A percentile compares a stretch with the other conserved stretches of the same genome.
These are phyloP conservation scores for Zangia roseola DNA, from an alignment of 768 basidiomycete species.

Conservation along the genomic window DNA sequence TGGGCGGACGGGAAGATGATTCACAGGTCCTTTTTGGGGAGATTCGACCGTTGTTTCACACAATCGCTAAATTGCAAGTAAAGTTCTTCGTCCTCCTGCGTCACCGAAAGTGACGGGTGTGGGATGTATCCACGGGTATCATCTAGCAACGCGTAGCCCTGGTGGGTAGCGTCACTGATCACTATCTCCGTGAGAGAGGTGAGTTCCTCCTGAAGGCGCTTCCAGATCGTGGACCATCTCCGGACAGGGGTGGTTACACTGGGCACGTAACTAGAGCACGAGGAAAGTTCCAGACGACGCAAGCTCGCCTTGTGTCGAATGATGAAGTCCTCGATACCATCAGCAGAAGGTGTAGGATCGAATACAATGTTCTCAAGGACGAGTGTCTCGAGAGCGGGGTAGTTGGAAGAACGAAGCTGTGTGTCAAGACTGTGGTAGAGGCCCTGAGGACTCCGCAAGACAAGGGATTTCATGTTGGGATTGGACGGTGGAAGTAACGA, in stretches of 20 bases:
- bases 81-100: slow-evolving; percentile 14
- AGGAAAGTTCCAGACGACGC: slow-evolving; percentile 23
- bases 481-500: slow-evolving; percentile 26
- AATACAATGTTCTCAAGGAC: slow-evolving; percentile 32
- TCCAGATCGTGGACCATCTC: slow-evolving; percentile 30
- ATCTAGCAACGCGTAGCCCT: slow-evolving; percentile 27
- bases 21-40: neutral
- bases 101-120: slow-evolving; percentile 8
- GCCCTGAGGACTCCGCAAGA: slow-evolving; percentile 28
- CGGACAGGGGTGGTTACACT: slow-evolving; percentile 15
- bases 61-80: slow-evolving; percentile 8
- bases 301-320: slow-evolving; percentile 29
- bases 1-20: neutral
- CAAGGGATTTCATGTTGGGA: slow-evolving; percentile 19
- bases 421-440: slow-evolving; percentile 28
- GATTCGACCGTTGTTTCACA: slow-evolving; percentile 12
- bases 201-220: slow-evolving; percentile 22
- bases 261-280: slow-evolving; percentile 27
- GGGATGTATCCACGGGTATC: slow-evolving; percentile 22
- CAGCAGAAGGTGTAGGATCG: slow-evolving; percentile 16
- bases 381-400: slow-evolving; percentile 27
- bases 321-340: slow-evolving; percentile 32
- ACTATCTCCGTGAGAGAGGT: slow-evolving; percentile 23
- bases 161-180: slow-evolving; percentile 4
- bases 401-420: slow-evolving; percentile 18